These are phyloP conservation scores for Dothideomycetes sp. DNA, from an alignment of 2,329 filamentous ascomycete species.

Conservation along the genomic window DNA sequence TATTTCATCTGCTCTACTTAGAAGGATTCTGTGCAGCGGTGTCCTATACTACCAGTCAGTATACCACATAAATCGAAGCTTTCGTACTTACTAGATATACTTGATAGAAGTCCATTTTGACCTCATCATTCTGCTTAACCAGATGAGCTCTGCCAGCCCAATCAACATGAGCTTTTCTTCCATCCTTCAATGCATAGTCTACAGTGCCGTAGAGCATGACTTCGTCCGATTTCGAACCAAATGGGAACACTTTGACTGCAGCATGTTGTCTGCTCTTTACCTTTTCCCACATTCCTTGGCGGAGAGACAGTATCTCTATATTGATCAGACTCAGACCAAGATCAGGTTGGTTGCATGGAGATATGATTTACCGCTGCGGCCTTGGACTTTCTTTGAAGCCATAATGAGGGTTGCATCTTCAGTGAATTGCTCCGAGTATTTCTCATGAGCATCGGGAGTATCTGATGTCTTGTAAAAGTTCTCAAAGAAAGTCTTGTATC, in stretches of 20 bases:
- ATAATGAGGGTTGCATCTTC: slow-evolving; percentile 43
- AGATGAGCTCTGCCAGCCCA: slow-evolving; percentile 50
- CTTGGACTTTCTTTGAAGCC: slow-evolving; percentile 39
- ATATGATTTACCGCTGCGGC: slow-evolving; percentile 33
- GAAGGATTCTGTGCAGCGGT: slow-evolving; percentile 16
- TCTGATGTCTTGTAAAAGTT: slow-evolving; percentile 40
- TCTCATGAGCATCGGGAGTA: slow-evolving; percentile 39
- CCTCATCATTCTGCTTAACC: slow-evolving; percentile 41
- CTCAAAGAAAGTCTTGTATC: slow-evolving; percentile 37
- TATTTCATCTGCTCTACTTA: too few relatives aligned
- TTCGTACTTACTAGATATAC: slow-evolving; percentile 44
- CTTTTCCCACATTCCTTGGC: slow-evolving; percentile 46
- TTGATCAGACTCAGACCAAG: background rate
- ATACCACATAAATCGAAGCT: background rate
- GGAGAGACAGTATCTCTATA: slow-evolving; percentile 41
- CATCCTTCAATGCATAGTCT: slow-evolving; percentile 44
- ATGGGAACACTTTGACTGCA: slow-evolving; percentile 42
- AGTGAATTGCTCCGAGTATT: slow-evolving; percentile 41
- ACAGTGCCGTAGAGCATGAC: slow-evolving; percentile 48
- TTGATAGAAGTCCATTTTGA: slow-evolving; percentile 47
- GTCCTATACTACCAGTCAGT: slow-evolving; percentile 12
- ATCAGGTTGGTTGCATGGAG: background rate
- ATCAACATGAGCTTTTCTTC: slow-evolving; percentile 36
- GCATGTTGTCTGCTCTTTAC: slow-evolving; percentile 39
- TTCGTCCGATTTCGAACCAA: slow-evolving; percentile 37